phyloP scores from a whole-genome alignment of 192 early-diverging fungal genomes.

The Spinellus fusiger region DNA sequence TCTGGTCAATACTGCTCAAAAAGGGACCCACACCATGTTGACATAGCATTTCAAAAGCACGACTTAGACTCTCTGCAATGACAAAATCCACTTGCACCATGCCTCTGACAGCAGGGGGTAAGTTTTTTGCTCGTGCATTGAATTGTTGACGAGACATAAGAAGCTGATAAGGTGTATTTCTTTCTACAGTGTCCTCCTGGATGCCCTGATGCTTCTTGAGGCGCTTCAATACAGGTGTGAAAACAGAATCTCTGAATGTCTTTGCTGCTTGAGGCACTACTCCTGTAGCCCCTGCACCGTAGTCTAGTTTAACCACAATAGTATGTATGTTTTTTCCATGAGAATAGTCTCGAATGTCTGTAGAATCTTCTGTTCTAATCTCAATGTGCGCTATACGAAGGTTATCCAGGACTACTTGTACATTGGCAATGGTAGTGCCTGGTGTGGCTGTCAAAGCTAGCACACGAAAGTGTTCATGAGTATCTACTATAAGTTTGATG shows the following conservation, averaged over 20 bases:
- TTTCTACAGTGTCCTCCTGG: slow-evolving; percentile 25
- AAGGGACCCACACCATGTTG: slow-evolving; percentile 45
- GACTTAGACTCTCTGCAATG: slow-evolving; percentile 25
- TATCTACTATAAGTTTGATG: slow-evolving; percentile 48
- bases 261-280: slow-evolving; percentile 6
- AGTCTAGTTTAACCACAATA: slow-evolving; percentile 55
- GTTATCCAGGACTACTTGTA: slow-evolving; percentile 70
- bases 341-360: slow-evolving; percentile 73
- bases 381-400: slow-evolving; percentile 76
- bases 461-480: slow-evolving; percentile 57
- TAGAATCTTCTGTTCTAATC: slow-evolving; percentile 82
- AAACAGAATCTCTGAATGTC: background rate
- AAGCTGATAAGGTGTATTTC: slow-evolving; percentile 35
- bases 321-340: slow-evolving; percentile 61
- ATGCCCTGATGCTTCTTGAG: slow-evolving; percentile 24
- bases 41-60: slow-evolving; percentile 39
- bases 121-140: slow-evolving; percentile 4
- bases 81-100: slow-evolving; percentile 14
- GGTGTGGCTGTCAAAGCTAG: slow-evolving; percentile 88
- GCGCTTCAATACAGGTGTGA: slow-evolving; percentile 21
- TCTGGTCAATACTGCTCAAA: slow-evolving; percentile 31
- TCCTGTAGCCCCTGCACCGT: slow-evolving; percentile 32
- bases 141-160: slow-evolving; percentile 28
- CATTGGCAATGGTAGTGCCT: slow-evolving; percentile 60
- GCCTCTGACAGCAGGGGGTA: slow-evolving; percentile 11